Conservation (phyloP, 1,284 basidiomycete genomes). For the Stygiomarasmius scandens region DNA sequence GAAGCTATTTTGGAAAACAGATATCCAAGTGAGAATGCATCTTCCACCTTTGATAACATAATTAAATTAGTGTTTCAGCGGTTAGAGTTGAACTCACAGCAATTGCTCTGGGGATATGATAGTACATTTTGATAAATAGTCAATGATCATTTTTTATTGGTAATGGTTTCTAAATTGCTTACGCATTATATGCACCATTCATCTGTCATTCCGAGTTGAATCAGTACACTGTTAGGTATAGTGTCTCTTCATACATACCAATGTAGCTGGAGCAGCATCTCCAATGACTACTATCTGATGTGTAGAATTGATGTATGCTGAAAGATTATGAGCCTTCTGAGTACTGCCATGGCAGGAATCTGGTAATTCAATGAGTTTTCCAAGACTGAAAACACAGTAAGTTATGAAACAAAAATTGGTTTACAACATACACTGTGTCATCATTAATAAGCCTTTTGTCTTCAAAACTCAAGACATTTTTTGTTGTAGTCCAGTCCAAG, state of each 20-base stretch:
- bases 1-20: conserved; percentile 18
- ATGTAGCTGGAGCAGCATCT: conserved; percentile 21
- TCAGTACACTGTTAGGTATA: no score
- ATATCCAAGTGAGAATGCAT: conserved; percentile 20
- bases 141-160: no score
- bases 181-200: conserved; percentile 22
- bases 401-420: neutral
- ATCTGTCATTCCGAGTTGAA: conserved; percentile 9
- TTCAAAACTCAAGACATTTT: no score
- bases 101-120: conserved; percentile 4
- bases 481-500: no score
- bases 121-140: no score
- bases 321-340: conserved; percentile 14
- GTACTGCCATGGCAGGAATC: conserved; percentile 12
- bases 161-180: no score
- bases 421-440: no score
- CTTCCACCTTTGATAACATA: conserved; percentile 16
- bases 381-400: neutral
- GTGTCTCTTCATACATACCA: conserved; percentile 11
- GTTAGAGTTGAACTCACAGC: conserved; percentile 13
- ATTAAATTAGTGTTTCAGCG: neutral
- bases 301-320: conserved; percentile 5
- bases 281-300: conserved; percentile 18
- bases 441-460: no score
- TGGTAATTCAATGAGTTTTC: conserved; percentile 9